phyloP scores from a whole-genome alignment of 2,329 filamentous ascomycete species.

The Stemphylium beticola region DNA sequence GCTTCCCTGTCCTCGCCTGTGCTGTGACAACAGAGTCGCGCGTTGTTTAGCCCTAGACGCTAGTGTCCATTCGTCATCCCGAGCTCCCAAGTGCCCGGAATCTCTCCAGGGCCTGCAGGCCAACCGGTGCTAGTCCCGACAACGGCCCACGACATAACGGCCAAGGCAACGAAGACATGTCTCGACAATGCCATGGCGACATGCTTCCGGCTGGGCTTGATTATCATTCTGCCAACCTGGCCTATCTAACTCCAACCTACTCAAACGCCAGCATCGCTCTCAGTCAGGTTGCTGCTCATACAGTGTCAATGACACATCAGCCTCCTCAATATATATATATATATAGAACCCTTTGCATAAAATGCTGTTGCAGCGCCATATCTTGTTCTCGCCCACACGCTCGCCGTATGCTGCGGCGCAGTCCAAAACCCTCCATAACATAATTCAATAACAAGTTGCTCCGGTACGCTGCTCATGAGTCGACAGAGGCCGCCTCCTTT shows the following conservation, averaged over 20 bases:
- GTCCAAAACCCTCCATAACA: not conserved
- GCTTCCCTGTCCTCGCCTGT: conserved; percentile 18
- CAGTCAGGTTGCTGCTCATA: not conserved
- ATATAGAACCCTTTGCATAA: not conserved
- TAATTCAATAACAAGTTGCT: not conserved
- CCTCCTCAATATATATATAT: not conserved
- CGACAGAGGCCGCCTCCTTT: conserved; percentile 32
- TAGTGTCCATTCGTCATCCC: conserved; percentile 10
- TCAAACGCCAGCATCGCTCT: not conserved
- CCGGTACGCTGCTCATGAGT: conserved; percentile 16
- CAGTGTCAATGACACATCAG: not conserved
- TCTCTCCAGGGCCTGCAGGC: conserved; percentile 1
- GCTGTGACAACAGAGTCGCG: conserved; percentile 26
- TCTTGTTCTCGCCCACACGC: not conserved
- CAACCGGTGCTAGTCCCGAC: conserved; percentile 4
- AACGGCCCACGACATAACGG: not conserved
- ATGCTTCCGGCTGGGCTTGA: not conserved
- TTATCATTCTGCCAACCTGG: not conserved
- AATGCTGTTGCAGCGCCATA: not conserved
- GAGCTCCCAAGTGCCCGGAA: conserved; percentile 7
- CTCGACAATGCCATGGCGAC: not conserved
- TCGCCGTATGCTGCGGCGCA: not conserved
- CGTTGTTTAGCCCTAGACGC: conserved; percentile 14
- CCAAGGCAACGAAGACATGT: not conserved
- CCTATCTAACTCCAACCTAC: not conserved